Percentiles rank a stretch among this genome's conserved stretches.
phyloP scores from a whole-genome alignment of 768 basidiomycete genomes.

The Boletus huronensis region DNA sequence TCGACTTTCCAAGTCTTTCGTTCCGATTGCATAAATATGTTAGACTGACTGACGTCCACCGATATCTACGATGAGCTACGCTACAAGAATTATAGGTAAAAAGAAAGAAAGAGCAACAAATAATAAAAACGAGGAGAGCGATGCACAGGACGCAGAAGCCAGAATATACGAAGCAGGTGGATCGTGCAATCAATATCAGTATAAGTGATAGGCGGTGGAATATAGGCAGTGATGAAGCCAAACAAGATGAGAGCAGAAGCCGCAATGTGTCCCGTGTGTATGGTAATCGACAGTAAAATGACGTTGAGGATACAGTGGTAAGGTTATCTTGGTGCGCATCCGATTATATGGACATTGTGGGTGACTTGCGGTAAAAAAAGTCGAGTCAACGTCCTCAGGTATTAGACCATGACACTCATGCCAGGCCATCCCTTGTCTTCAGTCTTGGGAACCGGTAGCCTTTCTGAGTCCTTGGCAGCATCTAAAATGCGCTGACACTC shows the following conservation, averaged over 20 bases:
- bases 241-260: conserved; percentile 21
- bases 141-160: neutral
- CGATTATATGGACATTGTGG: conserved; percentile 25
- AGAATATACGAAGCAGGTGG: neutral
- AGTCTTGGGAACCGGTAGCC: conserved; percentile 25
- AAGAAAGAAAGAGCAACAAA: neutral
- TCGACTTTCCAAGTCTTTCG: conserved; percentile 8
- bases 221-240: neutral
- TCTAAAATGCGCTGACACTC: conserved; percentile 57
- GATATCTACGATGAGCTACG: conserved; percentile 19
- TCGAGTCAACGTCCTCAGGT: conserved; percentile 3
- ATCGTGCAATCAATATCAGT: conserved; percentile 27
- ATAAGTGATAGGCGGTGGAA: conserved; percentile 15
- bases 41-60: conserved; percentile 20
- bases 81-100: neutral
- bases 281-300: conserved; percentile 19
- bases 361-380: conserved; percentile 14
- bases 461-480: conserved; percentile 29
- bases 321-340: conserved; percentile 19
- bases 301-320: conserved; percentile 15
- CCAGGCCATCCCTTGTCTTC: conserved; percentile 33
- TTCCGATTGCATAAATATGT: conserved; percentile 32
- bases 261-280: conserved; percentile 24
- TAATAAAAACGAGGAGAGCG: neutral
- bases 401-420: conserved; percentile 31